phyloP scores from a whole-genome alignment of 2,329 filamentous ascomycete genomes.

The Venturia carpophila region DNA sequence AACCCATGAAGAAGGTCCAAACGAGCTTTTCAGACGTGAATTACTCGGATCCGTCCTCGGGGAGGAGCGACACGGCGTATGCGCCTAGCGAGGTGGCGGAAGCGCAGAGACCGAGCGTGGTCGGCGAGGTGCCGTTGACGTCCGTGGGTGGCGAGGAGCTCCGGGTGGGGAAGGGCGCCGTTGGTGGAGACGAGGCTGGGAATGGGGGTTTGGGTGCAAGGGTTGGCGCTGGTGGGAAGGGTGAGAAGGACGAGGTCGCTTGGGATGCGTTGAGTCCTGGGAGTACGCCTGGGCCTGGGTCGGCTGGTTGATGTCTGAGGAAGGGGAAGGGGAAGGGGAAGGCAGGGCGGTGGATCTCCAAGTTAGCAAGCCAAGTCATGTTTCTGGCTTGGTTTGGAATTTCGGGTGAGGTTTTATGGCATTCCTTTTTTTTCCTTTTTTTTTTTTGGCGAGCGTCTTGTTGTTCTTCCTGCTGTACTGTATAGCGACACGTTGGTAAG shows the following conservation, averaged over 20 bases:
- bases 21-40: slow-evolving; percentile 11
- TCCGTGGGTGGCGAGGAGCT: not conserved
- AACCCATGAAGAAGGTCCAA: not conserved
- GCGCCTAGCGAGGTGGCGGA: slow-evolving; percentile 6
- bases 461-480: no score
- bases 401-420: no score
- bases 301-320: not conserved
- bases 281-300: not conserved
- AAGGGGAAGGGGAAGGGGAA: not conserved
- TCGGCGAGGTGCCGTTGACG: not conserved
- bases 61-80: slow-evolving; percentile 2
- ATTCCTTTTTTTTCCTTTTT: no score
- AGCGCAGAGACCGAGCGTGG: not conserved
- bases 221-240: not conserved
- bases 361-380: no score
- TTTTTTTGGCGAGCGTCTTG: no score
- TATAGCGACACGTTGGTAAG: no score
- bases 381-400: no score
- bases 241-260: not conserved
- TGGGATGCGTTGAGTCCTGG: slow-evolving; percentile 8
- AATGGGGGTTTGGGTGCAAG: not conserved
- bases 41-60: slow-evolving; percentile 2
- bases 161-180: not conserved
- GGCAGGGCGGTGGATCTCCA: not conserved
- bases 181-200: not conserved